Percentiles rank a stretch among this genome's conserved stretches.
Conservation (phyloP, 345 rosid genomes). For the Euphorbia pulcherrima region DNA sequence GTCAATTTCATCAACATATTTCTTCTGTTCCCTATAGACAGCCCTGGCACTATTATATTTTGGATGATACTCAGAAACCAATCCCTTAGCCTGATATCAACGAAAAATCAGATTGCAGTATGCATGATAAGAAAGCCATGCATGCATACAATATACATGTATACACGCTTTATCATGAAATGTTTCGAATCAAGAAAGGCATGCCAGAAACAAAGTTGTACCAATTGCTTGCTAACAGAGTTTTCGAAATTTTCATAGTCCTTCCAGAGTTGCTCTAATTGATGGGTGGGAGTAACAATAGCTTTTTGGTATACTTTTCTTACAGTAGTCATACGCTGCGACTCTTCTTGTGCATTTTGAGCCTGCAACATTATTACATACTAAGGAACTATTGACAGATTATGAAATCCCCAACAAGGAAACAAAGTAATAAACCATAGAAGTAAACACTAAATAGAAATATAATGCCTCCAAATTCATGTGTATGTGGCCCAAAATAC, state of each 20-base stretch:
- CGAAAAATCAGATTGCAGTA: constrained; percentile 20
- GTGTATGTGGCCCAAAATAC: not conserved
- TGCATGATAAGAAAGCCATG: not conserved
- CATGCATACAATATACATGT: not conserved
- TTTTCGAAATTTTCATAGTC: constrained; percentile 92
- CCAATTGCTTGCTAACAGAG: constrained; percentile 90
- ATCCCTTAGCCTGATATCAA: constrained; percentile 80
- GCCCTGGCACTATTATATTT: constrained; percentile 93
- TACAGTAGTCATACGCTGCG: constrained; percentile 69
- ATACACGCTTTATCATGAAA: not conserved
- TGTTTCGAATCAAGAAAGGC: not conserved
- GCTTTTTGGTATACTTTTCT: constrained; percentile 87
- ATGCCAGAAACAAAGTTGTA: constrained; percentile 28
- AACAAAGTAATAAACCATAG: not conserved
- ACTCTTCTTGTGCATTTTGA: constrained; percentile 64
- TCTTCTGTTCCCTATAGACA: constrained; percentile 85
- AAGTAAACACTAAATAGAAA: not conserved
- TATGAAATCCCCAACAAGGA: not conserved
- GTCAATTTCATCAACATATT: constrained; percentile 88
- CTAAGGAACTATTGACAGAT: constrained; percentile 13
- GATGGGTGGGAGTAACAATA: constrained; percentile 80
- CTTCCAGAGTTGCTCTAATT: constrained; percentile 92
- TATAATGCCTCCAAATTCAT: not conserved
- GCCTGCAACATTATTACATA: constrained; percentile 47
- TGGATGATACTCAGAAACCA: constrained; percentile 81